Conservation (phyloP, 257 asterid genomes). For the Solanum peruvianum region DNA sequence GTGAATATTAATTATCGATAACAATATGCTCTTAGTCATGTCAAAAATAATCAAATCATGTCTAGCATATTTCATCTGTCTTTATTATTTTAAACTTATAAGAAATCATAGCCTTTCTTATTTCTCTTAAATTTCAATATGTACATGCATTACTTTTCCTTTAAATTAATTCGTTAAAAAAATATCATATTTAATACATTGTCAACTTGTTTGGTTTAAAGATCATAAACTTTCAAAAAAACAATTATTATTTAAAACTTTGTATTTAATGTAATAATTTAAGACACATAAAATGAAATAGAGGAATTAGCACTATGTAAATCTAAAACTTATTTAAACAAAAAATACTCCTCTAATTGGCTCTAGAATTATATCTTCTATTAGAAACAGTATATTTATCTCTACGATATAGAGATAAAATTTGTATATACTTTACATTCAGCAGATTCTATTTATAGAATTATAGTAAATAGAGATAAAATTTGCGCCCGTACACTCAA, state of each 20-base stretch:
- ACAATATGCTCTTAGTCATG: not conserved
- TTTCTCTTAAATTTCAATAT: not conserved
- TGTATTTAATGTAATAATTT: too few relatives aligned
- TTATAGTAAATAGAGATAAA: too few relatives aligned
- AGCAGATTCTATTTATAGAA: not conserved
- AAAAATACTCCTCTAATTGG: too few relatives aligned
- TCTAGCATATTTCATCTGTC: not conserved
- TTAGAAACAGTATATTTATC: not conserved
- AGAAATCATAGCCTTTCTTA: not conserved
- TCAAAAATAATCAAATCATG: not conserved
- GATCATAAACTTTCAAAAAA: too few relatives aligned
- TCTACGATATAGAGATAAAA: accelerated
- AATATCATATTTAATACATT: not conserved
- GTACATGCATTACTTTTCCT: not conserved
- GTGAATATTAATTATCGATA: not conserved
- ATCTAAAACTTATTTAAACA: not conserved
- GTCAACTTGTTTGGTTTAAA: too few relatives aligned
- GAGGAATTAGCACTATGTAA: too few relatives aligned
- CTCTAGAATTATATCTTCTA: not conserved
- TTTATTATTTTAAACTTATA: not conserved
- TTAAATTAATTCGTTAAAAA: too few relatives aligned
- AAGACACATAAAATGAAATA: not conserved
- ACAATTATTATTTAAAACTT: too few relatives aligned
- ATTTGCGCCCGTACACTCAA: not conserved
- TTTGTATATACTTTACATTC: not conserved